These are phyloP conservation scores for Stereocaulon alpinum DNA, from an alignment of 495 filamentous ascomycete species.

Conservation along the genomic window DNA sequence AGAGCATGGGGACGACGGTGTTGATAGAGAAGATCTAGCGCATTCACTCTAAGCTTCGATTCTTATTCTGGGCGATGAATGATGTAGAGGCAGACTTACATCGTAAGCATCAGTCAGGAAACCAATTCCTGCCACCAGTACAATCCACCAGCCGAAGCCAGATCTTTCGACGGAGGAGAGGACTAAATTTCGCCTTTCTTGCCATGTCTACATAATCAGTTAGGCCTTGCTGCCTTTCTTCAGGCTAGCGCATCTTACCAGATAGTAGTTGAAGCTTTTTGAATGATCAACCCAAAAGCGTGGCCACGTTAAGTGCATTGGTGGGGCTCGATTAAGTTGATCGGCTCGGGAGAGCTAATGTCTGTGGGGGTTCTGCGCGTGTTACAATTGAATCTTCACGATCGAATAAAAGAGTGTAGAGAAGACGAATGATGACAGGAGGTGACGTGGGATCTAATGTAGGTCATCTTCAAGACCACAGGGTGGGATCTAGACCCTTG, in stretches of 20 bases:
- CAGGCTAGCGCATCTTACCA: neutral
- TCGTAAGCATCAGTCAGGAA: constrained; percentile 63
- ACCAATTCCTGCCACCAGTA: constrained; percentile 52
- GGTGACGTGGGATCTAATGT: neutral
- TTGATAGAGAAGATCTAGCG: constrained; percentile 52
- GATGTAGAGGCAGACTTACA: constrained; percentile 28
- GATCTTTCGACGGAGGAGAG: constrained; percentile 14
- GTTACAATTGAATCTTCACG: neutral
- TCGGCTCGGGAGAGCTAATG: neutral
- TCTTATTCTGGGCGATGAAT: neutral
- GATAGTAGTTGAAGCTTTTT: constrained; percentile 14
- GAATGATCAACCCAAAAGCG: constrained; percentile 20
- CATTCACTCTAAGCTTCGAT: neutral
- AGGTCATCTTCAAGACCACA: constrained; percentile 1
- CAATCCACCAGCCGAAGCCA: constrained; percentile 29
- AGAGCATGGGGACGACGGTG: constrained; percentile 49
- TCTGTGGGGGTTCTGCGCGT: neutral
- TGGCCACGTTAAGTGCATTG: constrained; percentile 13
- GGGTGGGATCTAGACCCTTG: neutral
- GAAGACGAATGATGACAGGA: neutral
- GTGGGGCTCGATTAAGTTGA: neutral
- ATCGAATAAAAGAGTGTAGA: neutral
- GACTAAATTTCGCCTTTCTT: constrained; percentile 15
- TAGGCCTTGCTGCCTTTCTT: neutral
- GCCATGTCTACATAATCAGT: neutral